Conservation (phyloP, 164 flowering plant species). For the Umbilicus rupestris region DNA sequence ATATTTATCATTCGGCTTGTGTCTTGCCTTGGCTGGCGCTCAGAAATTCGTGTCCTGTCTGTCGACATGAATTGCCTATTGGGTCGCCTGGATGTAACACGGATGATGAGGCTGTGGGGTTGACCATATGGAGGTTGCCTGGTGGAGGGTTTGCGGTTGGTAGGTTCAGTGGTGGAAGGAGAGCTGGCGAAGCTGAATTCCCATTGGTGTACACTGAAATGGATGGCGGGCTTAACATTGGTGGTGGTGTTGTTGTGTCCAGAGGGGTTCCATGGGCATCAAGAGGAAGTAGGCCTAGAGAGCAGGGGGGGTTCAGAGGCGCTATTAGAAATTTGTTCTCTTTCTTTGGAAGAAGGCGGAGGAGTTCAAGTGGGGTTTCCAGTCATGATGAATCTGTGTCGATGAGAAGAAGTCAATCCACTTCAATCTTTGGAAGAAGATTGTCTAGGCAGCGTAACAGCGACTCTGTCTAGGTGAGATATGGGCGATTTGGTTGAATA, state of each 20-base stretch:
- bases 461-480: not conserved
- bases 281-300: slow-evolving; percentile 1
- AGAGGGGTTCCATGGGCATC: slow-evolving; percentile 1
- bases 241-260: not conserved
- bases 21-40: slow-evolving; percentile 5
- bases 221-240: slow-evolving; percentile 10
- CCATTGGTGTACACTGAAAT: slow-evolving; percentile 11
- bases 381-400: not conserved
- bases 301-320: not conserved
- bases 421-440: slow-evolving; percentile 6
- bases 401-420: slow-evolving; percentile 2
- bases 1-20: slow-evolving; percentile 8
- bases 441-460: slow-evolving; percentile 5
- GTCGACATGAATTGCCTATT: slow-evolving; percentile 6
- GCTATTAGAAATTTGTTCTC: slow-evolving; percentile 2
- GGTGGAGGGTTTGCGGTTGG: slow-evolving; percentile 10
- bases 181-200: slow-evolving; percentile 5
- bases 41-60: slow-evolving; percentile 8
- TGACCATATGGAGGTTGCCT: slow-evolving; percentile 7
- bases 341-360: slow-evolving; percentile 3
- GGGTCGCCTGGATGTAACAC: not conserved
- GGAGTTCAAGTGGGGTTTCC: not conserved
- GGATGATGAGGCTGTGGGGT: slow-evolving; percentile 4
- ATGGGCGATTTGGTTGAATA: not conserved
- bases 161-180: slow-evolving; percentile 6